Conservation (phyloP, 768 basidiomycete genomes). For the Goffeauzyma gilvescens region DNA sequence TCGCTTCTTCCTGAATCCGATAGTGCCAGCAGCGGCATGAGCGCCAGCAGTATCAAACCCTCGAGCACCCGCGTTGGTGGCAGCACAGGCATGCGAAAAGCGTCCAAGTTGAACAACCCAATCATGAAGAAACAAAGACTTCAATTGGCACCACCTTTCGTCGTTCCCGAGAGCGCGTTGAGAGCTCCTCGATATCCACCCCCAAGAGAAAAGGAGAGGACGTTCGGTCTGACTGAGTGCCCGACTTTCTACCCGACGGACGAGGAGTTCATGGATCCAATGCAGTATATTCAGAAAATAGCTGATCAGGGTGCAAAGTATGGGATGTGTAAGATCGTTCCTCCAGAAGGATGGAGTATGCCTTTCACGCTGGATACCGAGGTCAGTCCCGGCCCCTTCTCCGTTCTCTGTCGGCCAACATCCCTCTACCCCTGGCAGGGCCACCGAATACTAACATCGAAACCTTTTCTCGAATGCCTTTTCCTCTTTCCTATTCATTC, state of each 20-base stretch:
- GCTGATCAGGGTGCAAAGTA: conserved; percentile 48
- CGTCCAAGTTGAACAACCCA: conserved; percentile 13
- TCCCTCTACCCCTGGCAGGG: not conserved
- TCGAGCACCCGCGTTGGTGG: conserved; percentile 2
- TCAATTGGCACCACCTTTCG: conserved; percentile 19
- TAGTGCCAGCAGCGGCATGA: not conserved
- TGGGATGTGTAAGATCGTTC: conserved; percentile 91
- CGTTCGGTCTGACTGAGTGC: conserved; percentile 74
- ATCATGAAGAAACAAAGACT: conserved; percentile 10
- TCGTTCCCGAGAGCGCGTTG: not conserved
- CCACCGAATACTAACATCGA: not conserved
- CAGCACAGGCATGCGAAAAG: not conserved
- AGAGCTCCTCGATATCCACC: conserved; percentile 18
- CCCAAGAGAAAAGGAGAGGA: conserved; percentile 33
- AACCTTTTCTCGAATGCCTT: not conserved
- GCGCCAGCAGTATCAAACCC: not conserved
- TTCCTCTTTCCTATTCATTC: conserved; percentile 3
- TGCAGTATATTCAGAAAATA: conserved; percentile 60
- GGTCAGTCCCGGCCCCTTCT: conserved; percentile 37
- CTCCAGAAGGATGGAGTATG: conserved; percentile 84
- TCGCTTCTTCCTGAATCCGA: not conserved
- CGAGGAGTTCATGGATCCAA: conserved; percentile 88
- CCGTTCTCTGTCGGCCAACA: not conserved
- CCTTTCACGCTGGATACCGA: conserved; percentile 88
- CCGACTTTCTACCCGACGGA: conserved; percentile 68